phyloP scores from a whole-genome alignment of 805 yeast genomes.

The Jamesozyma lodderae region DNA sequence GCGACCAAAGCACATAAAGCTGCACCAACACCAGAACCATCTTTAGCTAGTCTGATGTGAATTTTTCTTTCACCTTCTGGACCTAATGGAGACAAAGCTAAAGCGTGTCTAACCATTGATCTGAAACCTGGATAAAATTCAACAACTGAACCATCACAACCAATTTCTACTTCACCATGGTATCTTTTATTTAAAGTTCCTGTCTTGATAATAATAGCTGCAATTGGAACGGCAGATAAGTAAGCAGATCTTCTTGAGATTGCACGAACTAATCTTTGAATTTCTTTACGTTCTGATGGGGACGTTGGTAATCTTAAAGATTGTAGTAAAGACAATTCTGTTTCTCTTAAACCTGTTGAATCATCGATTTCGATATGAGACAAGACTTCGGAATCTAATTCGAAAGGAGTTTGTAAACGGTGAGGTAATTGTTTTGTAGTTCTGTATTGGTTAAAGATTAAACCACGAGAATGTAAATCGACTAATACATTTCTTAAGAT shows the following conservation, averaged over 20 bases:
- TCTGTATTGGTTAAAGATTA: slow-evolving; percentile 49
- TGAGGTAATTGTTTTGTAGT: slow-evolving; percentile 38
- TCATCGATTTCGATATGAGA: slow-evolving; percentile 81
- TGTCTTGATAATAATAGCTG: slow-evolving; percentile 66
- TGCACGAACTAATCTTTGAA: slow-evolving; percentile 70
- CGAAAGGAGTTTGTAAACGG: slow-evolving; percentile 67
- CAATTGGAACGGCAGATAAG: slow-evolving; percentile 80
- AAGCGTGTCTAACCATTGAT: slow-evolving; percentile 69
- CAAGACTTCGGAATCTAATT: slow-evolving; percentile 68
- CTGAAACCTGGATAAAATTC: slow-evolving; percentile 90
- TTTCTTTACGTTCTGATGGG: slow-evolving; percentile 59
- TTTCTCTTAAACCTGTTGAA: slow-evolving; percentile 59
- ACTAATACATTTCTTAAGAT: slow-evolving; percentile 63
- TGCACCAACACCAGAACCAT: slow-evolving; percentile 96
- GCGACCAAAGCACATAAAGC: slow-evolving; percentile 72
- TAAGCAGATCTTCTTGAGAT: slow-evolving; percentile 81
- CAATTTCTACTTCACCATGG: slow-evolving; percentile 78
- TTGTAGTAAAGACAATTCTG: slow-evolving; percentile 58
- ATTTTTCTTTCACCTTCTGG: slow-evolving; percentile 66
- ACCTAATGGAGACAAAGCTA: slow-evolving; percentile 61
- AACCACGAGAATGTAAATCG: slow-evolving; percentile 52
- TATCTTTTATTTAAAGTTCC: slow-evolving; percentile 45
- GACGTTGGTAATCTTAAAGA: slow-evolving; percentile 61
- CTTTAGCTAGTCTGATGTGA: slow-evolving; percentile 75
- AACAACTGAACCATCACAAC: slow-evolving; percentile 92